phyloP scores from a whole-genome alignment of 2,329 filamentous ascomycete species.

The Ophiognomonia clavigignenti-juglandacearum region DNA sequence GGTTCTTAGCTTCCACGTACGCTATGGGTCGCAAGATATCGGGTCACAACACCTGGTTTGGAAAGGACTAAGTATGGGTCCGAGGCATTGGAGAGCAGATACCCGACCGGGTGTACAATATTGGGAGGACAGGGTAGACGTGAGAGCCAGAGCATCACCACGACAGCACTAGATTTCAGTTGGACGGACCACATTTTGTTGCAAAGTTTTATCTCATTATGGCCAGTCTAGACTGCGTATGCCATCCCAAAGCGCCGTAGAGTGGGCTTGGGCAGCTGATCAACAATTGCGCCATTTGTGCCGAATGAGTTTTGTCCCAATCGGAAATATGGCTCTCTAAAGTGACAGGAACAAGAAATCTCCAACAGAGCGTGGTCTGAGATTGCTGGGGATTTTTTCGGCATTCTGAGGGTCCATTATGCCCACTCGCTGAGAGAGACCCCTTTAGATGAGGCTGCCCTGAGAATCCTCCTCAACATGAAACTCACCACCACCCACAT shows the following conservation, averaged over 20 bases:
- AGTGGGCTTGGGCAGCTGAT: conserved; percentile 1
- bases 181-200: conserved; percentile 1
- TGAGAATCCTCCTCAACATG: conserved; percentile 13
- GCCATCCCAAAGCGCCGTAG: neutral
- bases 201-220: conserved; percentile 12
- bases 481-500: neutral
- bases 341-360: conserved; percentile 12
- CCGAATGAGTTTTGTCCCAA: conserved; percentile 5
- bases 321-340: conserved; percentile 9
- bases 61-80: conserved; percentile 40
- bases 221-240: conserved; percentile 1
- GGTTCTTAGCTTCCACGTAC: conserved; percentile 55
- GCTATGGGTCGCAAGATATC: conserved; percentile 68
- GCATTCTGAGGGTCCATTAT: too few relatives aligned
- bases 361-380: neutral
- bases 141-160: conserved; percentile 8
- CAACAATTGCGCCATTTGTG: conserved; percentile 9
- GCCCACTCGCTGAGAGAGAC: too few relatives aligned
- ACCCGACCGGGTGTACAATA: neutral
- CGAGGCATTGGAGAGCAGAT: neutral
- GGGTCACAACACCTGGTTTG: conserved; percentile 77
- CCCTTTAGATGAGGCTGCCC: conserved; percentile 16
- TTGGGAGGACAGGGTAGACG: conserved; percentile 6
- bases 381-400: too few relatives aligned
- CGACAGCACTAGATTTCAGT: conserved; percentile 3